Evolutionary conservation across 2,329 filamentous ascomycete species (phyloP).

Genomic region (Ceratocystis destructans): DNA sequence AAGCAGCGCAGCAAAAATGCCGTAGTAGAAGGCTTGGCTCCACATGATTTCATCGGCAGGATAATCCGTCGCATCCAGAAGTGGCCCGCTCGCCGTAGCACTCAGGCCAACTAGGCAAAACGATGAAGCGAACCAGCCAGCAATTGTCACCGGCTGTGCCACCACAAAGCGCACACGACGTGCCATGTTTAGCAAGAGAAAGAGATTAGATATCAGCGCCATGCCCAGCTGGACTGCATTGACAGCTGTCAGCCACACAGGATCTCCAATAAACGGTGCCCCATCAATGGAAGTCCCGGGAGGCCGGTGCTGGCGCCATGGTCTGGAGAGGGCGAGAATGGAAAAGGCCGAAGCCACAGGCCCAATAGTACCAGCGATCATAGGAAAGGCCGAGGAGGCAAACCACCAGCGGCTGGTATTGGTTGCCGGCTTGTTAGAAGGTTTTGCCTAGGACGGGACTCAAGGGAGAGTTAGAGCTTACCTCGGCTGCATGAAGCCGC

Average conservation of each 20-base stretch:
- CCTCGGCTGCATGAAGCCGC: background rate
- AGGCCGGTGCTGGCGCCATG: conserved; percentile 52
- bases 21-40: conserved; percentile 81
- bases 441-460: too few relatives aligned
- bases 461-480: background rate
- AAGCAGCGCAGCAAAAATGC: conserved; percentile 60
- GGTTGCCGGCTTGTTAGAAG: background rate
- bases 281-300: conserved; percentile 34
- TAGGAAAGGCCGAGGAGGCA: conserved; percentile 52
- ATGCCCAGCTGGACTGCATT: conserved; percentile 67
- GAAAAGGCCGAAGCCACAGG: conserved; percentile 80
- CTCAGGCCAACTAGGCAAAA: conserved; percentile 53
- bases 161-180: conserved; percentile 64
- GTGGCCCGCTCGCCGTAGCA: conserved; percentile 49
- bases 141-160: conserved; percentile 70
- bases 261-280: conserved; percentile 44
- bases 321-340: conserved; percentile 69
- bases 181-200: conserved; percentile 78
- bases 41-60: conserved; percentile 41
- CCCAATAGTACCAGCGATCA: conserved; percentile 71
- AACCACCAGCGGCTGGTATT: conserved; percentile 47
- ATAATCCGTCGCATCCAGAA: conserved; percentile 26
- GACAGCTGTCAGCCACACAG: conserved; percentile 57
- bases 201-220: conserved; percentile 65
- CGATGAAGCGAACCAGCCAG: conserved; percentile 58